phyloP scores from a whole-genome alignment of 1,284 basidiomycete species.

The Cryptococcus neoformans region DNA sequence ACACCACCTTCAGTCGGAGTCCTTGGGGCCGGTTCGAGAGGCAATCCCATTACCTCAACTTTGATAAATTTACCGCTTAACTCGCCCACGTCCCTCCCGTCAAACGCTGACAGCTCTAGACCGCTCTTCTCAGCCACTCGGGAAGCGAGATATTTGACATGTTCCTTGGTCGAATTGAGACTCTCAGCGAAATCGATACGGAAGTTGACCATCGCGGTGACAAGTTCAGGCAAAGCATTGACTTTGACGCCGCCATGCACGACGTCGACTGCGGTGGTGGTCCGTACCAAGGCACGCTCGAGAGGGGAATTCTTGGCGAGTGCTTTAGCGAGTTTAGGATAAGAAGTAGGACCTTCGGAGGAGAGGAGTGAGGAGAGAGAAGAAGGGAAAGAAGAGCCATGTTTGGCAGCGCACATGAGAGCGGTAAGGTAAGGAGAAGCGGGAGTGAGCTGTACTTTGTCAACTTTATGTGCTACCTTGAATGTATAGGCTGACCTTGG shows the following conservation, averaged over 20 bases:
- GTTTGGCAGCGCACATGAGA: slow-evolving; percentile 50
- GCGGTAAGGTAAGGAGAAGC: slow-evolving; percentile 48
- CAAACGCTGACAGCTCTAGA: slow-evolving; percentile 29
- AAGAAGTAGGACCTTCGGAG: slow-evolving; percentile 34
- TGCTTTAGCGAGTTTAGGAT: slow-evolving; percentile 43
- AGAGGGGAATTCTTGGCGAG: slow-evolving; percentile 26
- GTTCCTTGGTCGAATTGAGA: slow-evolving; percentile 33
- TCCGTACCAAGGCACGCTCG: slow-evolving; percentile 28
- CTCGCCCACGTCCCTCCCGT: slow-evolving; percentile 13
- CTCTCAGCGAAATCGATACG: slow-evolving; percentile 47
- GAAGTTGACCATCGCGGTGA: slow-evolving; percentile 43
- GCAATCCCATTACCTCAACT: slow-evolving; percentile 38
- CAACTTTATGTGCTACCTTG: slow-evolving; percentile 16
- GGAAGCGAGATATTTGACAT: slow-evolving; percentile 25
- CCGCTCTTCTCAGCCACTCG: slow-evolving; percentile 34
- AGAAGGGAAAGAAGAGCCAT: slow-evolving; percentile 41
- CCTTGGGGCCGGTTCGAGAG: slow-evolving; percentile 47
- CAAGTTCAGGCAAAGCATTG: slow-evolving; percentile 38
- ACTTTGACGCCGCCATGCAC: slow-evolving; percentile 41
- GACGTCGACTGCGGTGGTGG: slow-evolving; percentile 45
- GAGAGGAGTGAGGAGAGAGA: slow-evolving; percentile 33
- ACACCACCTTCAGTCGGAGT: slow-evolving; percentile 37
- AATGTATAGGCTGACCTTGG: slow-evolving; percentile 6
- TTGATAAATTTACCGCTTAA: slow-evolving; percentile 25
- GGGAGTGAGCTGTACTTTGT: slow-evolving; percentile 27